phyloP scores from a whole-genome alignment of 2,329 filamentous ascomycete species.

The Bipolaris cookei region DNA sequence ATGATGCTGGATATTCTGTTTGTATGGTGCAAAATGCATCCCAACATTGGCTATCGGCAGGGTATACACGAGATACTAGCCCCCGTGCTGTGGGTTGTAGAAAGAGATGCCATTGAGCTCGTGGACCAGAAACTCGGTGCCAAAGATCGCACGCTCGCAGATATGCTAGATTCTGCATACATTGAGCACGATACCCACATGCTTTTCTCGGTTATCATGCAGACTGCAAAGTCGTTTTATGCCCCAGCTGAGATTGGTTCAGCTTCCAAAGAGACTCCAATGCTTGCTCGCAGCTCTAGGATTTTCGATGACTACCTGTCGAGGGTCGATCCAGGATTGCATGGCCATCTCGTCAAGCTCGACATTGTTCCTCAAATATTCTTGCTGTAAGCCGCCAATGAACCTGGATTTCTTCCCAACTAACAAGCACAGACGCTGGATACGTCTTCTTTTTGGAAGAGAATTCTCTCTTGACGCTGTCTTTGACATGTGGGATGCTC shows the following conservation, averaged over 20 bases:
- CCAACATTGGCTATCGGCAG: conserved; percentile 88
- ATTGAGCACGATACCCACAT: conserved; percentile 91
- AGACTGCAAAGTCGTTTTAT: conserved; percentile 84
- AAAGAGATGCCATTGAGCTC: conserved; percentile 75
- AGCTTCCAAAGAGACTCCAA: conserved; percentile 63
- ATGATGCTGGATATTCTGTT: conserved; percentile 90
- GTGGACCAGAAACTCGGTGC: conserved; percentile 31
- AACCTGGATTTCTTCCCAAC: background rate
- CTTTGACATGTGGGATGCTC: conserved; percentile 84
- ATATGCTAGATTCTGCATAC: conserved; percentile 71
- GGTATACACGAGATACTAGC: conserved; percentile 98
- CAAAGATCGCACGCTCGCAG: conserved; percentile 36
- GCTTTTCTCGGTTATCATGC: conserved; percentile 86
- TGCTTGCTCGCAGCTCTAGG: conserved; percentile 82
- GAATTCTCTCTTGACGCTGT: conserved; percentile 90
- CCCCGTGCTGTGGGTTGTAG: conserved; percentile 83
- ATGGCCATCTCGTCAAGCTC: conserved; percentile 77
- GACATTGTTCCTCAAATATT: conserved; percentile 97
- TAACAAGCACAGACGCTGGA: conserved; percentile 73
- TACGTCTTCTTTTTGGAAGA: conserved; percentile 87
- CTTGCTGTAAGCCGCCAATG: conserved; percentile 69
- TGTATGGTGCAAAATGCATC: conserved; percentile 91
- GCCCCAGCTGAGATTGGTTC: conserved; percentile 62
- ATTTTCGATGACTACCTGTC: conserved; percentile 85
- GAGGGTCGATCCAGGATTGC: conserved; percentile 81